phyloP scores from a whole-genome alignment of 371 early-diverging fungal genomes.

The Batkoa obscura region DNA sequence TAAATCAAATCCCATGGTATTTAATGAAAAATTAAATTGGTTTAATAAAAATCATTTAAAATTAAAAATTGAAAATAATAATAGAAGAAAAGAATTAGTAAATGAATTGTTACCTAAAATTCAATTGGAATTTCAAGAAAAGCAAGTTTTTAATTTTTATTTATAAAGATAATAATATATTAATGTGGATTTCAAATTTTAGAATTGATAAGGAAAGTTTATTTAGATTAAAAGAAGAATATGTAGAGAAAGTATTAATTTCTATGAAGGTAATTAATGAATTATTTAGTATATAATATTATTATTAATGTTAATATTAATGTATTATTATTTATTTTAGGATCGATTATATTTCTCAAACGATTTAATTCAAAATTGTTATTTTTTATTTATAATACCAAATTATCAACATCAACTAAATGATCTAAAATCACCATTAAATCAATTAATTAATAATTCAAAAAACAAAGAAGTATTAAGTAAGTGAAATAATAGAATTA shows the following conservation, averaged over 20 bases:
- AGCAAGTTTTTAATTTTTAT: constrained; percentile 12
- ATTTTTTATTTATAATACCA: too few species aligned
- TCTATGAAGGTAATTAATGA: background rate
- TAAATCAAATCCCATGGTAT: constrained; percentile 55
- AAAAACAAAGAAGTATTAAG: too few species aligned
- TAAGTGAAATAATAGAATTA: too few species aligned
- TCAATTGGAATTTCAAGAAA: constrained; percentile 13
- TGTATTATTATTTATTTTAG: too few species aligned
- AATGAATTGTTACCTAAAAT: too few species aligned
- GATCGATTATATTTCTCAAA: too few species aligned
- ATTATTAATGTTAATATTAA: too few species aligned
- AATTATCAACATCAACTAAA: too few species aligned
- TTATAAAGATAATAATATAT: constrained; percentile 7
- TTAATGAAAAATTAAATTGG: constrained; percentile 59
- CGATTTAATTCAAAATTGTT: too few species aligned
- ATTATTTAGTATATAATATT: too few species aligned
- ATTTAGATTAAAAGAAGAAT: background rate
- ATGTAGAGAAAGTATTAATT: background rate
- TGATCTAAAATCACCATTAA: too few species aligned
- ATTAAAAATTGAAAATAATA: constrained; percentile 22
- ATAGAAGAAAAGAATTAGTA: constrained; percentile 20
- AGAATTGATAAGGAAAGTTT: background rate
- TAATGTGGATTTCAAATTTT: background rate
- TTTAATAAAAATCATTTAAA: constrained; percentile 62
- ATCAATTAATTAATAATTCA: too few species aligned